Percentiles rank a stretch among this genome's conserved stretches.
These are phyloP conservation scores for Serendipita sp. DNA, from an alignment of 768 basidiomycete genomes.

Conservation along the genomic window DNA sequence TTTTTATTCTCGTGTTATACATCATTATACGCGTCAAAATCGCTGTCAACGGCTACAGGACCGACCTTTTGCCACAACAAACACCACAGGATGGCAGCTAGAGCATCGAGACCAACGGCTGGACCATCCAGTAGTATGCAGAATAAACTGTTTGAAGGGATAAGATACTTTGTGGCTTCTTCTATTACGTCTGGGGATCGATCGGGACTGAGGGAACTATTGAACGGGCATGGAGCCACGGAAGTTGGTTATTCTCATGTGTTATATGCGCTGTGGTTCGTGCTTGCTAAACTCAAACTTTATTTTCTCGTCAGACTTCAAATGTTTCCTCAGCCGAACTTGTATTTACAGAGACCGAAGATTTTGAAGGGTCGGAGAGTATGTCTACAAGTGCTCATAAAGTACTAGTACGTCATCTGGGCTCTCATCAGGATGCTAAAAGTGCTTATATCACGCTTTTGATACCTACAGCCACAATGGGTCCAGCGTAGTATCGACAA, in stretches of 20 bases:
- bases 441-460: background rate
- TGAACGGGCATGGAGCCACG: slow-evolving; percentile 37
- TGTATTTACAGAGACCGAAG: slow-evolving; percentile 39
- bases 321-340: slow-evolving; percentile 30
- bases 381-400: slow-evolving; percentile 20
- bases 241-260: slow-evolving; percentile 11
- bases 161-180: background rate
- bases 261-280: no score
- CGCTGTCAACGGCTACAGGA: background rate
- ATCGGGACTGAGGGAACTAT: slow-evolving; percentile 29
- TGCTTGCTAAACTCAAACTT: background rate
- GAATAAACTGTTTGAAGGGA: background rate
- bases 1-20: background rate
- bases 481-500: slow-evolving; percentile 48
- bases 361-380: slow-evolving; percentile 39
- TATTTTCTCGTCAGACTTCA: background rate
- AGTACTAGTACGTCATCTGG: slow-evolving; percentile 22
- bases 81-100: background rate
- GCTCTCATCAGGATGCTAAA: no score
- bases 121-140: background rate
- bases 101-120: background rate
- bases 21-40: background rate
- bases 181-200: background rate
- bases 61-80: background rate
- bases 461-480: slow-evolving; percentile 36